These are phyloP conservation scores for Streptanthus diversifolius DNA, from an alignment of 345 rosid genomes.

Conservation along the genomic window DNA sequence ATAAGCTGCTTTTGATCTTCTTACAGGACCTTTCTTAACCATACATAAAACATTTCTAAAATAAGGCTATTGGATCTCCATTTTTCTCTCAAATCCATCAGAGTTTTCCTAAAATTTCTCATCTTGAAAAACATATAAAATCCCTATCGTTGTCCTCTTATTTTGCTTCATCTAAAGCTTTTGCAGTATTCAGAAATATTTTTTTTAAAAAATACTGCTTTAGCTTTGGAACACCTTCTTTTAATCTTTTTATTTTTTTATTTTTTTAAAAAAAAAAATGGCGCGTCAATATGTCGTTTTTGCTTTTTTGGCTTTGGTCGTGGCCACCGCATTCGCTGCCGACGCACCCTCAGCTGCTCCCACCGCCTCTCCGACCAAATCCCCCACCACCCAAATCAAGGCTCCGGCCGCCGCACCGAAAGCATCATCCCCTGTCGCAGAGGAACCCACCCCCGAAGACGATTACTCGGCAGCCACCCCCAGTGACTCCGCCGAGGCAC, in stretches of 20 bases:
- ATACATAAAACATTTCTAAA: constrained; percentile 10
- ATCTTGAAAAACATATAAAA: constrained; percentile 10
- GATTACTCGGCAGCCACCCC: constrained; percentile 24
- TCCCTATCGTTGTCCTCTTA: background rate
- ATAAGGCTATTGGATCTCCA: constrained; percentile 21
- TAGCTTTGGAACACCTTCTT: constrained; percentile 30
- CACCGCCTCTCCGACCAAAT: constrained; percentile 17
- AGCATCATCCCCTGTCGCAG: constrained; percentile 30
- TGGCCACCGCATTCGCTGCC: constrained; percentile 30
- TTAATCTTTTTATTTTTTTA: too few relatives aligned
- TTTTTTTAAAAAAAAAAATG: constrained; percentile 9
- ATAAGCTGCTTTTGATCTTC: too few relatives aligned
- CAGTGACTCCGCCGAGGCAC: constrained; percentile 22
- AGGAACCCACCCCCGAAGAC: constrained; percentile 27
- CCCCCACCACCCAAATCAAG: constrained; percentile 15
- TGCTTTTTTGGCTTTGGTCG: constrained; percentile 26
- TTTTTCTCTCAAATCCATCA: constrained; percentile 21
- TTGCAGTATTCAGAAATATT: constrained; percentile 28
- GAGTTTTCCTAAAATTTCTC: background rate
- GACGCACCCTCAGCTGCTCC: constrained; percentile 32
- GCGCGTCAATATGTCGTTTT: constrained; percentile 26
- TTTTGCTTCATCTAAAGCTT: constrained; percentile 28
- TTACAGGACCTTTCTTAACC: too few relatives aligned
- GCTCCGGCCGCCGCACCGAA: constrained; percentile 26
- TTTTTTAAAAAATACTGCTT: constrained; percentile 32